Evolutionary conservation across 768 basidiomycete genomes (phyloP).

Genomic region (Pulveroboletus ravenelii): DNA sequence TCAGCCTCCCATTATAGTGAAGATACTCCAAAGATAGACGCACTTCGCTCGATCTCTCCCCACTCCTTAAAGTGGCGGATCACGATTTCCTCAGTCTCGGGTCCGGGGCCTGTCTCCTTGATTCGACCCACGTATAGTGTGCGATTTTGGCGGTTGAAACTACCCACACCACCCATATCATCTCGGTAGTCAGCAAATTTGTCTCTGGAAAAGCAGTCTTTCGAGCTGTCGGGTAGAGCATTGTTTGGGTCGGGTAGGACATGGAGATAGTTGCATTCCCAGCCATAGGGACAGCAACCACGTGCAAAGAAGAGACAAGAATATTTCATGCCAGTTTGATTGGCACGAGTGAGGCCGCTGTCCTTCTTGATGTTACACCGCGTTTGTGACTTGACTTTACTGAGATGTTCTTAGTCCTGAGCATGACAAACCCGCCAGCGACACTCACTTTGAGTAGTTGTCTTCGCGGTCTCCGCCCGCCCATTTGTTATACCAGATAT

Average conservation of each 20-base stretch:
- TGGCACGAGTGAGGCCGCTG: constrained; percentile 90
- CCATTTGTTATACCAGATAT: constrained; percentile 99
- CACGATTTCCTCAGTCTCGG: constrained; percentile 90
- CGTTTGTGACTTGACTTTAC: constrained; percentile 92
- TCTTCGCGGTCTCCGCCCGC: constrained; percentile 99
- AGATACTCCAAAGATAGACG: constrained; percentile 28
- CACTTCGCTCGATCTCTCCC: constrained; percentile 90
- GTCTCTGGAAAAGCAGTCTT: constrained; percentile 95
- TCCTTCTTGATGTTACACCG: constrained; percentile 86
- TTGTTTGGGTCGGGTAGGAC: constrained; percentile 68
- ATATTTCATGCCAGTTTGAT: constrained; percentile 89
- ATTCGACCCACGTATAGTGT: constrained; percentile 94
- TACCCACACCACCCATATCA: constrained; percentile 99
- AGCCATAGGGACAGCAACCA: constrained; percentile 96
- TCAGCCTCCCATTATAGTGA: constrained; percentile 4
- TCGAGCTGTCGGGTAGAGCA: constrained; percentile 81
- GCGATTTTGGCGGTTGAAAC: constrained; percentile 89
- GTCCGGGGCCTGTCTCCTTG: constrained; percentile 82
- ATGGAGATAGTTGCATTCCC: constrained; percentile 97
- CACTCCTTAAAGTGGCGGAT: constrained; percentile 92
- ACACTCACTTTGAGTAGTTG: constrained; percentile 83
- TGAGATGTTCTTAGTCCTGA: constrained; percentile 26
- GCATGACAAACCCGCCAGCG: not conserved
- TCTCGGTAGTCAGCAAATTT: constrained; percentile 97
- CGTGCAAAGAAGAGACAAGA: constrained; percentile 93